Conservation (phyloP, 192 early-diverging fungal genomes). For the Lobosporangium transversale region DNA sequence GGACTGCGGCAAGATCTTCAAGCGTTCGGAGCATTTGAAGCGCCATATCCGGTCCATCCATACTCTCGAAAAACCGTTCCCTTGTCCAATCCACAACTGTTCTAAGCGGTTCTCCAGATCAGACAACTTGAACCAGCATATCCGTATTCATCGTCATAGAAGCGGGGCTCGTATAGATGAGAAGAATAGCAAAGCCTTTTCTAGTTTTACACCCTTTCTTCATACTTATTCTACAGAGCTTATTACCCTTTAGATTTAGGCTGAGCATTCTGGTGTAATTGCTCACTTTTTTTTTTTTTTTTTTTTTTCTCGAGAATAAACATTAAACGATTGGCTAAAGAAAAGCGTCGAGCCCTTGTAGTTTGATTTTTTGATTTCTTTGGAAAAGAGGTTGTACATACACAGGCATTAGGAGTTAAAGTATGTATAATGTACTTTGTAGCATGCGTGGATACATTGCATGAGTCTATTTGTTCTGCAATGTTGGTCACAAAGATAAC, state of each 20-base stretch:
- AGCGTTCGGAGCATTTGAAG: slow-evolving; percentile 69
- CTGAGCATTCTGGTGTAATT: background rate
- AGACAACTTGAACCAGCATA: slow-evolving; percentile 66
- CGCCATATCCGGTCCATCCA: slow-evolving; percentile 69
- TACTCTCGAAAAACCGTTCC: slow-evolving; percentile 65
- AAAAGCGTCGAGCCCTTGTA: background rate
- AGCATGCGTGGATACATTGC: too few relatives aligned
- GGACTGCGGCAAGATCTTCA: slow-evolving; percentile 69
- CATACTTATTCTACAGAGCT: slow-evolving; percentile 39
- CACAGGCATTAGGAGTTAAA: too few relatives aligned
- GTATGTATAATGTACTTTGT: too few relatives aligned
- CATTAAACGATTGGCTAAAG: too few relatives aligned
- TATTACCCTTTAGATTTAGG: slow-evolving; percentile 28
- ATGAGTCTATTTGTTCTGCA: too few relatives aligned
- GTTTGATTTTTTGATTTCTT: too few relatives aligned
- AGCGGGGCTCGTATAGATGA: slow-evolving; percentile 24
- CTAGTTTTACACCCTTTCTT: slow-evolving; percentile 53
- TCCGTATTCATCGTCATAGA: slow-evolving; percentile 61
- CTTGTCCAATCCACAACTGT: slow-evolving; percentile 62
- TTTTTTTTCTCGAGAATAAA: slow-evolving; percentile 5
- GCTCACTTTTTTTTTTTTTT: background rate
- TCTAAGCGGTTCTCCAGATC: slow-evolving; percentile 65
- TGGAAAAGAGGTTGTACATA: too few relatives aligned
- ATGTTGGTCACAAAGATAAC: slow-evolving; percentile 9
- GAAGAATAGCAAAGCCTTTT: slow-evolving; percentile 30